Percentiles rank a stretch among this genome's conserved stretches.
Evolutionary conservation across 129 eudicot genomes (phyloP).

Genomic region (Kitagawia praeruptora): DNA sequence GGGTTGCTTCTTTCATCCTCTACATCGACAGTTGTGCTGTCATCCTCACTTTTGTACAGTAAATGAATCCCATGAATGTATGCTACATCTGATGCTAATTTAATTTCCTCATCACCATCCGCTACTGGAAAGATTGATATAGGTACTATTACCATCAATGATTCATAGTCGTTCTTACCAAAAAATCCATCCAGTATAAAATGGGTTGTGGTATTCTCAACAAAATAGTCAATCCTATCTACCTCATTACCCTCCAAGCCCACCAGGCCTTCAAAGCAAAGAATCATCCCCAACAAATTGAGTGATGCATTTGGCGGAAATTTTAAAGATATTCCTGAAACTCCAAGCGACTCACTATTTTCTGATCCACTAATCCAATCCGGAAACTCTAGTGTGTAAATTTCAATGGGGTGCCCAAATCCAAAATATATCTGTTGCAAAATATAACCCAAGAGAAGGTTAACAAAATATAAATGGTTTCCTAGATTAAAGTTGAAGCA

Average conservation of each 20-base stretch:
- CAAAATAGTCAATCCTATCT: no score
- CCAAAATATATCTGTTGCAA: neutral
- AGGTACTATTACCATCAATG: neutral
- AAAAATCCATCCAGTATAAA: no score
- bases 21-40: no score
- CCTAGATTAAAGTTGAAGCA: no score
- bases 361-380: neutral
- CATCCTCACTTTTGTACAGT: neutral
- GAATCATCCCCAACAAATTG: neutral
- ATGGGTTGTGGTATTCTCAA: neutral
- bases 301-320: neutral
- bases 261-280: neutral
- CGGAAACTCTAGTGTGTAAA: neutral
- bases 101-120: neutral
- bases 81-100: rapidly evolving
- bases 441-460: no score
- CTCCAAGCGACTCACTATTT: no score
- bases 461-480: no score
- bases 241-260: no score
- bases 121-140: neutral
- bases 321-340: no score
- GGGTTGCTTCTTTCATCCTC: no score
- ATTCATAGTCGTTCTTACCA: no score
- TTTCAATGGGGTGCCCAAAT: neutral
- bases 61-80: neutral